phyloP scores from a whole-genome alignment of 2,329 filamentous ascomycete genomes.

The Claviceps cyperi region DNA sequence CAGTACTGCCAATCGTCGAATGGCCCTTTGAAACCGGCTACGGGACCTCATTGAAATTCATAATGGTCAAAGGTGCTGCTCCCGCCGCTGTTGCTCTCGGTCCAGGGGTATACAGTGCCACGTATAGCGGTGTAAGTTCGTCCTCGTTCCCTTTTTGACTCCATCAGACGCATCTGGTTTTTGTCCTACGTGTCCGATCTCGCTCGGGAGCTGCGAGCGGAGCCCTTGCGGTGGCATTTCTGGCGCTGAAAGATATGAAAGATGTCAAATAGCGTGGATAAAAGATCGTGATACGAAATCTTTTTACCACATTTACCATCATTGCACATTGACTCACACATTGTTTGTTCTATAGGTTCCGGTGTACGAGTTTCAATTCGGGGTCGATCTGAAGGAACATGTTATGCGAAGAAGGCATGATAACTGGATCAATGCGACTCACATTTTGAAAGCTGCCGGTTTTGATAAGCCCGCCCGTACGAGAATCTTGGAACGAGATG shows the following conservation, averaged over 20 bases:
- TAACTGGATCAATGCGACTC: slow-evolving; percentile 99
- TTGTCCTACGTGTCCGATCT: background rate
- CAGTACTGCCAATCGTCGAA: background rate
- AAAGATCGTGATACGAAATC: too few relatives aligned
- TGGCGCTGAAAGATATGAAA: background rate
- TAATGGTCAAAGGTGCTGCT: slow-evolving; percentile 33
- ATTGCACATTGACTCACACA: background rate
- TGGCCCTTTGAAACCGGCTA: background rate
- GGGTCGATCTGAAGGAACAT: slow-evolving; percentile 64
- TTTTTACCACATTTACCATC: background rate
- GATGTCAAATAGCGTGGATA: background rate
- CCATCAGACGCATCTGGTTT: background rate
- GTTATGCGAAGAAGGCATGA: slow-evolving; percentile 90
- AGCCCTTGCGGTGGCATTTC: background rate
- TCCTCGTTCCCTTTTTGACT: background rate
- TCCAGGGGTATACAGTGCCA: slow-evolving; percentile 50
- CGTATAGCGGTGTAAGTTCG: slow-evolving; percentile 49
- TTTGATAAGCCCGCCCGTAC: slow-evolving; percentile 96
- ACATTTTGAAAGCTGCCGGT: slow-evolving; percentile 91
- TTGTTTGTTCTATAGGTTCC: slow-evolving; percentile 49
- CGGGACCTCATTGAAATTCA: slow-evolving; percentile 11
- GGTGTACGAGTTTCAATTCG: slow-evolving; percentile 86
- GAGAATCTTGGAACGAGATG: slow-evolving; percentile 86
- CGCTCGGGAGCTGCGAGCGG: background rate
- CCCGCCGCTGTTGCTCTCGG: slow-evolving; percentile 15